Evolutionary conservation across 108 stramenopile species (phyloP).

Genomic region (Nitzschia putrida): DNA sequence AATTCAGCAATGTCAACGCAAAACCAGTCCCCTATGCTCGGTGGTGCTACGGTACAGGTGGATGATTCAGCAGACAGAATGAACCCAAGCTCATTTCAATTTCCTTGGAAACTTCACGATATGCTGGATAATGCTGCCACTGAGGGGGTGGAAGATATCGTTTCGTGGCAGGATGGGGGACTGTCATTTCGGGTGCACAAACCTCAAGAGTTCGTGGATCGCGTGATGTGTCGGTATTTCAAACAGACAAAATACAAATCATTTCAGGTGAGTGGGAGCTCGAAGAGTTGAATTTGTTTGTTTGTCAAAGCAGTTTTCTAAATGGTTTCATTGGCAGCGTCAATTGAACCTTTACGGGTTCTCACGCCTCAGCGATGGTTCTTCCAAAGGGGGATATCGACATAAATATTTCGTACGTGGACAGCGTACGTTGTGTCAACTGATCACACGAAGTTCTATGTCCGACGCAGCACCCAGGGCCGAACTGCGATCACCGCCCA

Average conservation of each 20-base stretch:
- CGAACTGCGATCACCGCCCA: not conserved
- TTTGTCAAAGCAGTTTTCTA: not conserved
- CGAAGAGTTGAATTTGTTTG: not conserved
- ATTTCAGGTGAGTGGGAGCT: conserved; percentile 20
- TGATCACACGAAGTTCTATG: conserved; percentile 15
- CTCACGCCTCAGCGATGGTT: conserved; percentile 51
- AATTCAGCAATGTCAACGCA: not conserved
- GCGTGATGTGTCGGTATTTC: conserved; percentile 81
- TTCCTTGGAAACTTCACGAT: conserved; percentile 48
- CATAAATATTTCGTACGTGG: conserved; percentile 39
- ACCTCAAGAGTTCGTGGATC: conserved; percentile 52
- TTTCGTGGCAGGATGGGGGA: conserved; percentile 53
- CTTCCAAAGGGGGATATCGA: conserved; percentile 39
- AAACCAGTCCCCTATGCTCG: not conserved
- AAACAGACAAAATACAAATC: conserved; percentile 47
- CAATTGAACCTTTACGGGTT: conserved; percentile 84
- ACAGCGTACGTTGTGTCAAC: conserved; percentile 19
- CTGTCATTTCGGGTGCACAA: conserved; percentile 55
- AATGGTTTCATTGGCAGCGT: conserved; percentile 25
- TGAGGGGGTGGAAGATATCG: conserved; percentile 33
- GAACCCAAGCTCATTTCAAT: conserved; percentile 34
- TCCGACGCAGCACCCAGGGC: conserved; percentile 1
- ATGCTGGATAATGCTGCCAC: conserved; percentile 33
- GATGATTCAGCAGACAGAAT: not conserved
- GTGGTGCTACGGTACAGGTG: not conserved